Percentiles rank a stretch among this genome's conserved stretches.
Conservation (phyloP, 2,329 filamentous ascomycete genomes). For the Claviceps arundinis region DNA sequence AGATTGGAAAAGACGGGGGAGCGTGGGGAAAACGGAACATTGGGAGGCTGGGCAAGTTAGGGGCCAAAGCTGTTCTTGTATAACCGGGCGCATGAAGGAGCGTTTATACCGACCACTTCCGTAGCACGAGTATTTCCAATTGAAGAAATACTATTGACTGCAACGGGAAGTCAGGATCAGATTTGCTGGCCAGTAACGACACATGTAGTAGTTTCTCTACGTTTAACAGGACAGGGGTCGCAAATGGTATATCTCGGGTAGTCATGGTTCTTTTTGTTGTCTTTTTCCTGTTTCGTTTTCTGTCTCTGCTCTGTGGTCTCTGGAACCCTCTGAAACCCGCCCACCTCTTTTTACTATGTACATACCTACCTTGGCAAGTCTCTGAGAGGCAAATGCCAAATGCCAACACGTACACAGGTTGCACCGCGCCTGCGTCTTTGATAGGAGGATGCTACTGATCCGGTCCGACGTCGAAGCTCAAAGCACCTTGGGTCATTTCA, state of each 20-base stretch:
- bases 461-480: not conserved
- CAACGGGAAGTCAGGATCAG: too few species aligned
- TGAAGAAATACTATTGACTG: too few species aligned
- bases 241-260: not conserved
- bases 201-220: too few species aligned
- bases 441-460: not conserved
- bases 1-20: not conserved
- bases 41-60: not conserved
- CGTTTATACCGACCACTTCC: not conserved
- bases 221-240: not conserved
- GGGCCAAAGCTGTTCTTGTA: not conserved
- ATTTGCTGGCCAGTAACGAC: too few species aligned
- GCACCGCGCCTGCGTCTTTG: not conserved
- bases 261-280: not conserved
- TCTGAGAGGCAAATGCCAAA: too few species aligned
- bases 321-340: not conserved
- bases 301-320: not conserved
- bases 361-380: not conserved
- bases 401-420: not conserved
- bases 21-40: not conserved
- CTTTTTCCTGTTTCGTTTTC: not conserved
- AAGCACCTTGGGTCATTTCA: not conserved
- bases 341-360: not conserved
- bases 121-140: too few species aligned
- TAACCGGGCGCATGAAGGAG: not conserved